Percentiles rank a stretch among this genome's conserved stretches.
Conservation (phyloP, 2,329 filamentous ascomycete genomes). For the Exophiala xenobiotica region DNA sequence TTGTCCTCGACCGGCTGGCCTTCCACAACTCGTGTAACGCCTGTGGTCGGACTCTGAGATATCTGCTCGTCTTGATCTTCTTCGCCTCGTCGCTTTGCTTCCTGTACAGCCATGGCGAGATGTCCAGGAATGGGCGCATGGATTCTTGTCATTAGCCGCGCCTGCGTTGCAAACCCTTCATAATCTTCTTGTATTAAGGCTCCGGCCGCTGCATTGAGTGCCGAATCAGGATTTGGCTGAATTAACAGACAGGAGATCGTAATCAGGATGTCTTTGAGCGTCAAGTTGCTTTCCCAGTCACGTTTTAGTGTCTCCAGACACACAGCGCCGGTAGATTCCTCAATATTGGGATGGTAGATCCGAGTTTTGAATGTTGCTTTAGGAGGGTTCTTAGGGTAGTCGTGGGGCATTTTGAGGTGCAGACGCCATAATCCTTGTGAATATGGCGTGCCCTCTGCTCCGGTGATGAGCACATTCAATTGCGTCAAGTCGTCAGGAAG, state of each 20-base stretch:
- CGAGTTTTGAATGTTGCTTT: constrained; percentile 61
- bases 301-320: constrained; percentile 65
- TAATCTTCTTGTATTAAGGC: constrained; percentile 60
- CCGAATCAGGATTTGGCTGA: constrained; percentile 63
- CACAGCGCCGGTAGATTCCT: constrained; percentile 60
- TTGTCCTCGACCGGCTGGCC: constrained; percentile 35
- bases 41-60: constrained; percentile 4
- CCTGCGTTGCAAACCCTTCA: constrained; percentile 56
- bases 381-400: constrained; percentile 47
- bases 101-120: constrained; percentile 46
- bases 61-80: constrained; percentile 37
- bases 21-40: constrained; percentile 21
- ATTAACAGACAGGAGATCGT: constrained; percentile 64
- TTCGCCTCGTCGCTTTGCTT: constrained; percentile 57
- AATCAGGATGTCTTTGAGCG: constrained; percentile 58
- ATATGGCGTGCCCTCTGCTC: constrained; percentile 61
- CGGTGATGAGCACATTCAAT: constrained; percentile 58
- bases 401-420: constrained; percentile 57
- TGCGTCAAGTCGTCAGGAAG: constrained; percentile 55
- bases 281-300: constrained; percentile 60
- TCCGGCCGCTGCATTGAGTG: constrained; percentile 61
- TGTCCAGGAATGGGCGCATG: constrained; percentile 55
- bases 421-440: constrained; percentile 59
- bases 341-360: constrained; percentile 66
- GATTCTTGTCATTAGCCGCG: constrained; percentile 61